phyloP scores from a whole-genome alignment of 257 asterid species.

The Fraxinus cuspidata region DNA sequence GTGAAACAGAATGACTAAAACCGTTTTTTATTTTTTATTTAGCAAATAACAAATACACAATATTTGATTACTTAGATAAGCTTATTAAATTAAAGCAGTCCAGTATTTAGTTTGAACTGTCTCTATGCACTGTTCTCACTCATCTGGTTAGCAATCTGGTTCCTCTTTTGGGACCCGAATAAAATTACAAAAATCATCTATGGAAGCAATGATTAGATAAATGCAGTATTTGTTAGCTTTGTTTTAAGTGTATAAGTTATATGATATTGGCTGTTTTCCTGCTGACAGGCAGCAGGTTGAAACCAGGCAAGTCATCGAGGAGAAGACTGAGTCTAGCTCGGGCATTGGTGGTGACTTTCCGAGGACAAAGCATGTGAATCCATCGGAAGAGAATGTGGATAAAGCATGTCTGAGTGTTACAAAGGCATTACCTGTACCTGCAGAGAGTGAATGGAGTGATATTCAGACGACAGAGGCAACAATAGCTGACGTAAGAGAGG shows the following conservation, averaged over 20 bases:
- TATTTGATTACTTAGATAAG: background rate
- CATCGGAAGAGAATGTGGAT: slow-evolving; percentile 87
- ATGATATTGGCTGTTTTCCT: slow-evolving; percentile 23
- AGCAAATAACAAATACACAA: background rate
- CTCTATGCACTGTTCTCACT: background rate
- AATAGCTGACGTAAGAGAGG: slow-evolving; percentile 89
- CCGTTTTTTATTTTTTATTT: background rate
- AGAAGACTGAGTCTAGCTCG: slow-evolving; percentile 75
- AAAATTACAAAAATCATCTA: background rate
- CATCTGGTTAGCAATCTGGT: background rate
- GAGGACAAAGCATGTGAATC: slow-evolving; percentile 82
- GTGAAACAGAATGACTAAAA: background rate
- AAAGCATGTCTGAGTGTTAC: slow-evolving; percentile 86
- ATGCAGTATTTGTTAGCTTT: background rate
- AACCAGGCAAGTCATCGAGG: slow-evolving; percentile 67
- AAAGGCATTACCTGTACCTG: slow-evolving; percentile 43
- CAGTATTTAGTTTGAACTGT: background rate
- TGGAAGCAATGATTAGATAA: background rate
- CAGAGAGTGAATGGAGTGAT: slow-evolving; percentile 91
- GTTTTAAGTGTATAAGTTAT: background rate
- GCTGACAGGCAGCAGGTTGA: slow-evolving; percentile 77
- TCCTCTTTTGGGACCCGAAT: background rate
- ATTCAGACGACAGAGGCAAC: slow-evolving; percentile 81
- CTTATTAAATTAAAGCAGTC: background rate
- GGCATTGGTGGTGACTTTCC: slow-evolving; percentile 47